These are phyloP conservation scores for Croton laevigatus DNA, from an alignment of 441 rosid genomes.

Conservation along the genomic window DNA sequence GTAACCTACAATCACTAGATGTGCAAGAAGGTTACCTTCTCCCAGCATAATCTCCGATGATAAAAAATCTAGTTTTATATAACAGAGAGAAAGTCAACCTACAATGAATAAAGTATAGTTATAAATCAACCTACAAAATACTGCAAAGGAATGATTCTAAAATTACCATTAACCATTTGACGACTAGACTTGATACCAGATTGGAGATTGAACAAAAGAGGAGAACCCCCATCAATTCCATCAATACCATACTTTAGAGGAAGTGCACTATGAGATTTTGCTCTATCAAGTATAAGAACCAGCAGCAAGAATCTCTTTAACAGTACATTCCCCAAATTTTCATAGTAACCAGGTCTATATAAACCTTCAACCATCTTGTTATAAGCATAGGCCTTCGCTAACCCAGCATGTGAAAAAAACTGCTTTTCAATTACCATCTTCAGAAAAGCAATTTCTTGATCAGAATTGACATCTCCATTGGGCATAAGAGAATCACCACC, in stretches of 20 bases:
- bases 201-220: conserved; percentile 55
- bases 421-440: conserved; percentile 78
- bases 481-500: conserved; percentile 84
- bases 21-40: conserved; percentile 89
- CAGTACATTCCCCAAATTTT: conserved; percentile 67
- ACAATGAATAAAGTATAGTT: conserved; percentile 14
- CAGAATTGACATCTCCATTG: conserved; percentile 42
- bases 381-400: conserved; percentile 77
- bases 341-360: conserved; percentile 92
- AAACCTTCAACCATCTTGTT: conserved; percentile 94
- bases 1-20: conserved; percentile 76
- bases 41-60: conserved; percentile 92
- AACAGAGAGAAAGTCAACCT: conserved; percentile 30
- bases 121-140: conserved; percentile 14
- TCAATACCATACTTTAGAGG: conserved; percentile 85
- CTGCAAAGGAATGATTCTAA: conserved; percentile 15
- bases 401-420: conserved; percentile 63
- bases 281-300: conserved; percentile 77
- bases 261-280: conserved; percentile 68
- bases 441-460: conserved; percentile 60
- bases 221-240: conserved; percentile 94
- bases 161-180: conserved; percentile 71
- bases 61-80: conserved; percentile 57
- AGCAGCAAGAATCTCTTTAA: conserved; percentile 86
- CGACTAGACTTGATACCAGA: conserved; percentile 72